Base-by-base conservation (phyloP, 2,329 filamentous ascomycete species). In the Fusarium virguliforme region DNA sequence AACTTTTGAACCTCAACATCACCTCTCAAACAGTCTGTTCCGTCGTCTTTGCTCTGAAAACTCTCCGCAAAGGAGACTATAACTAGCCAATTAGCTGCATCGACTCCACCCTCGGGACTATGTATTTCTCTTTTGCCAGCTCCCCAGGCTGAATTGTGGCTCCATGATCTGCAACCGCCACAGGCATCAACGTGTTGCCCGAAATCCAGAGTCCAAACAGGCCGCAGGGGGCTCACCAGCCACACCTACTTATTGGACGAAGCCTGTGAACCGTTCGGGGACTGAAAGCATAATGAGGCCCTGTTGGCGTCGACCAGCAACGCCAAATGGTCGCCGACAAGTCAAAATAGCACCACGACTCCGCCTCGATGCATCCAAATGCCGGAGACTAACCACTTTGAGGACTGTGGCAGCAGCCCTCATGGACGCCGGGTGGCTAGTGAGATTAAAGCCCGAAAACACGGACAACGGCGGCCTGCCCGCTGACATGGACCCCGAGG, bases 401-500 rank as follows among this genome's bases (percentile, higher is more conserved):
- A 28, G 26, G 28, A 3, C 3, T 5, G n/a, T 10, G 15, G 24
- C 43, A 48, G 28, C n/a, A 28, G 41, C 41, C 41, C 8, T 46
- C 24, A 28, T 10, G 41, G 13, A 48, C 26, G 8, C 24, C 15
- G 43, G n/a, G 15, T 48, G 43, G 26, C 15, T 30, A 8, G 43
- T 48, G 43, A 48, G n/a, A 48, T 30, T 18, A 48, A 48, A 48
- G 8, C 43, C 43, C 43, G 43, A 48, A 15, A n/a, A 40, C 13
- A 30, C 43, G 43, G 43, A 8, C 13, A 48, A 30, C 6, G 43
- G 43, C 26, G 43, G 15, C 26, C 24, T 15, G 24, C 43, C 43
- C 15, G 43, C 43, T 48, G 43, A 48, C 43, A 48, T 48, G 43
- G 24, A 48, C 13, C 43, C 43, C 43, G 43, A 48, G 15, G 26